phyloP scores from a whole-genome alignment of 2,329 filamentous ascomycete genomes.

The Venturia asperata region DNA sequence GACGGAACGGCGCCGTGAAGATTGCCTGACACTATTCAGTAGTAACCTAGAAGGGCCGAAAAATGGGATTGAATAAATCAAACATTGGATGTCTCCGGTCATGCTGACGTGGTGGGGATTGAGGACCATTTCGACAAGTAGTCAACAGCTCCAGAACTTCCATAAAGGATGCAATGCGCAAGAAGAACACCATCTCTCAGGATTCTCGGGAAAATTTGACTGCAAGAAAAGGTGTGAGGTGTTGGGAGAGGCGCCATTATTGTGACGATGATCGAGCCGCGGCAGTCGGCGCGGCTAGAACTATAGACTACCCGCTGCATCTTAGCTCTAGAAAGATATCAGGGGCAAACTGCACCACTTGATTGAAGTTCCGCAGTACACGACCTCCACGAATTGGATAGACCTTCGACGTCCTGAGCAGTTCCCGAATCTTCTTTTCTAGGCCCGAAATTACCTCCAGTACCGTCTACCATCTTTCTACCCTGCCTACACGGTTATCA shows the following conservation, averaged over 20 bases:
- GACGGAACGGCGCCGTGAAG: neutral
- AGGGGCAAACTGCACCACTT: neutral
- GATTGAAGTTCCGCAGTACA: too few species aligned
- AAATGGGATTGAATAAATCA: neutral
- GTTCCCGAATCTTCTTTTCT: too few species aligned
- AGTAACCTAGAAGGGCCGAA: neutral
- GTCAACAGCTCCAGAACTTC: too few species aligned
- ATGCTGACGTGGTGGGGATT: neutral
- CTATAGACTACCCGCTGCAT: neutral
- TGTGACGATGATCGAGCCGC: neutral
- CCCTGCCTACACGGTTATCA: neutral
- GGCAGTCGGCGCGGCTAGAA: neutral
- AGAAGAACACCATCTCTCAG: too few species aligned
- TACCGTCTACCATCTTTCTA: neutral
- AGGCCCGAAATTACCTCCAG: neutral
- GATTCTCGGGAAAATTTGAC: too few species aligned
- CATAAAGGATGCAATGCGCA: too few species aligned
- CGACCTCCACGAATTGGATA: too few species aligned
- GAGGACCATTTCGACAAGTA: neutral
- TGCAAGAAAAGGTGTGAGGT: too few species aligned
- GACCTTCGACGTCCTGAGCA: too few species aligned
- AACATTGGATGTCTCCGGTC: neutral
- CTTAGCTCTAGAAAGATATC: neutral
- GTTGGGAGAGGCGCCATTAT: too few species aligned
- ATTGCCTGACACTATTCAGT: neutral